A percentile compares a stretch with the other conserved stretches of the same genome.
These are phyloP conservation scores for Phaeosphaeriaceae sp. DNA, from an alignment of 2,329 filamentous ascomycete genomes.

Conservation along the genomic window DNA sequence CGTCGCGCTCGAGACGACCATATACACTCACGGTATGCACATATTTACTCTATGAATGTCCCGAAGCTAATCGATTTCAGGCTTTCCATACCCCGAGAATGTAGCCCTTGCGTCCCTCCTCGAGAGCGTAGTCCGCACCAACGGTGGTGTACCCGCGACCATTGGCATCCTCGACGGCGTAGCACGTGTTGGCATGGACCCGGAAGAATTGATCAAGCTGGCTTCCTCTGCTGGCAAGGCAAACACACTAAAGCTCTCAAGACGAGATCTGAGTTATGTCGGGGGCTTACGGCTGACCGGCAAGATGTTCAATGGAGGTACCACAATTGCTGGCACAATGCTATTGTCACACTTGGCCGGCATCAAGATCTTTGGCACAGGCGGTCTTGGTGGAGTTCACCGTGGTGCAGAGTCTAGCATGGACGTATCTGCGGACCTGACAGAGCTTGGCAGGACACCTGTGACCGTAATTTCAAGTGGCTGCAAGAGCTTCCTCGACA, in stretches of 20 bases:
- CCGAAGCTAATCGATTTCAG: constrained; percentile 46
- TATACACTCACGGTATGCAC: constrained; percentile 85
- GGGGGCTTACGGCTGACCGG: constrained; percentile 75
- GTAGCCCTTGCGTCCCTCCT: constrained; percentile 79
- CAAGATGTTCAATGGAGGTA: constrained; percentile 81
- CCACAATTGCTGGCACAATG: constrained; percentile 94
- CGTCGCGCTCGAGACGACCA: constrained; percentile 92
- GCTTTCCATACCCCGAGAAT: constrained; percentile 76
- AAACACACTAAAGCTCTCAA: constrained; percentile 80
- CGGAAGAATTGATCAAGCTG: constrained; percentile 77
- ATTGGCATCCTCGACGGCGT: constrained; percentile 87
- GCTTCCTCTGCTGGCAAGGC: constrained; percentile 70
- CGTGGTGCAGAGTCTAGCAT: constrained; percentile 84
- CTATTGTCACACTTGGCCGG: constrained; percentile 84
- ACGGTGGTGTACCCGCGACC: constrained; percentile 85
- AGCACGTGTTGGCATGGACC: constrained; percentile 78
- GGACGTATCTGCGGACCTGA: constrained; percentile 95
- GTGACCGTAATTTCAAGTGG: constrained; percentile 90
- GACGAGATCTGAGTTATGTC: constrained; percentile 84
- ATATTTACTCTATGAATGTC: background rate
- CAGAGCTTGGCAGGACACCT: constrained; percentile 87
- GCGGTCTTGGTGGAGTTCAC: constrained; percentile 93
- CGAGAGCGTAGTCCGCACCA: constrained; percentile 79
- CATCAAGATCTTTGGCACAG: constrained; percentile 92
- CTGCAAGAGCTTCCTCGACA: constrained; percentile 95